Evolutionary conservation across 306 rosid genomes (phyloP).

Genomic region (Vicia sativa): DNA sequence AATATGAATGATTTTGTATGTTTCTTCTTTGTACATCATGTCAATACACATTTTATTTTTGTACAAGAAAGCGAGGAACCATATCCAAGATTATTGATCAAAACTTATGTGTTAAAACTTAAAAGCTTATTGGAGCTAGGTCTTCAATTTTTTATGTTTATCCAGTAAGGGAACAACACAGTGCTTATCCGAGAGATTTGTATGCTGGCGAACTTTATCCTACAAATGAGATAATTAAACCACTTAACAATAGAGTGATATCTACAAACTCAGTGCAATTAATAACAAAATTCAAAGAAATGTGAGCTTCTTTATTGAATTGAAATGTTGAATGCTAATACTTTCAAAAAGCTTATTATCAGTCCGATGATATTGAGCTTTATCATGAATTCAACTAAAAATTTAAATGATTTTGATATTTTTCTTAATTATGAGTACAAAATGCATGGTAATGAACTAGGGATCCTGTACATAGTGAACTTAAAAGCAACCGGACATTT

Average conservation of each 20-base stretch:
- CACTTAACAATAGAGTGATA: constrained; percentile 54
- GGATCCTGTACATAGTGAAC: constrained; percentile 8
- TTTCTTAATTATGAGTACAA: constrained; percentile 10
- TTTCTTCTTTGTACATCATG: constrained; percentile 6
- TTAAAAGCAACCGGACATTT: constrained; percentile 14
- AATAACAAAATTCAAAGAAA: too few species aligned
- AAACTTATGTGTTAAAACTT: background rate
- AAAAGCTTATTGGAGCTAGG: constrained; percentile 43
- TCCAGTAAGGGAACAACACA: constrained; percentile 51
- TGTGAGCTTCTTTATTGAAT: constrained; percentile 26
- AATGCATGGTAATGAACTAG: constrained; percentile 19
- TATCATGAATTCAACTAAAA: background rate
- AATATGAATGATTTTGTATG: background rate
- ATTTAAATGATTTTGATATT: background rate
- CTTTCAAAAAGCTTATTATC: constrained; percentile 21
- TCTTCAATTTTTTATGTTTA: constrained; percentile 32
- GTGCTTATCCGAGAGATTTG: constrained; percentile 65
- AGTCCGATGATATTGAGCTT: constrained; percentile 8
- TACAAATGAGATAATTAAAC: constrained; percentile 61
- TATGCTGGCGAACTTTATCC: constrained; percentile 53
- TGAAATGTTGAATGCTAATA: background rate
- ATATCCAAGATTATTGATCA: constrained; percentile 5
- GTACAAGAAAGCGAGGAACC: constrained; percentile 6
- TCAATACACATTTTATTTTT: constrained; percentile 1
- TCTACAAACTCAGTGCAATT: constrained; percentile 50